Evolutionary conservation across 768 basidiomycete species (phyloP).

Genomic region (Mycena floridula): DNA sequence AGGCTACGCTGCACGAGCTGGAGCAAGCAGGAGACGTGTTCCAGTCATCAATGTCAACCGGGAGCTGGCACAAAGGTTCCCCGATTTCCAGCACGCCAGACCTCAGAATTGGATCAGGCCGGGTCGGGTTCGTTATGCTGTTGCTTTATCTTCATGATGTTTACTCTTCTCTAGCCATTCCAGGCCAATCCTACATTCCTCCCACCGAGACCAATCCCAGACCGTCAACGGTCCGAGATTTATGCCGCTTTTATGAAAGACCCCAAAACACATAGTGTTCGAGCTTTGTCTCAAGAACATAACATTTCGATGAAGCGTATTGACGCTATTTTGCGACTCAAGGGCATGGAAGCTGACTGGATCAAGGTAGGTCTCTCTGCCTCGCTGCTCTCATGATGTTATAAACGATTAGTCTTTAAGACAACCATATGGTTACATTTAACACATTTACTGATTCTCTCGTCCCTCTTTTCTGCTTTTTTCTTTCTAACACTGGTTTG

Average conservation of each 20-base stretch:
- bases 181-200: slow-evolving; percentile 80
- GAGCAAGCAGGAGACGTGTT: too few species aligned
- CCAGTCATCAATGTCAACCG: too few species aligned
- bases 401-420: slow-evolving; percentile 94
- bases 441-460: slow-evolving; percentile 14
- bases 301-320: slow-evolving; percentile 73
- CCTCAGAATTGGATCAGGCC: slow-evolving; percentile 57
- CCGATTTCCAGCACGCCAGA: slow-evolving; percentile 34
- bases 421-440: slow-evolving; percentile 67
- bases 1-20: too few species aligned
- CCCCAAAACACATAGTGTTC: slow-evolving; percentile 48
- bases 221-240: slow-evolving; percentile 47
- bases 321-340: slow-evolving; percentile 77
- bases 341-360: slow-evolving; percentile 70
- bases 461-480: slow-evolving; percentile 6
- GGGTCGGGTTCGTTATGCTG: slow-evolving; percentile 43
- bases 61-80: too few species aligned
- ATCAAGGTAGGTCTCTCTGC: slow-evolving; percentile 49
- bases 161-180: slow-evolving; percentile 57
- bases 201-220: slow-evolving; percentile 72
- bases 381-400: slow-evolving; percentile 37
- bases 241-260: slow-evolving; percentile 57
- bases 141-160: too few species aligned
- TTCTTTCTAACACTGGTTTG: slow-evolving; percentile 10
- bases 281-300: slow-evolving; percentile 54